A percentile compares a stretch with the other conserved stretches of the same genome.
phyloP scores from a whole-genome alignment of 306 rosid species.

The Prosopis cineraria region DNA sequence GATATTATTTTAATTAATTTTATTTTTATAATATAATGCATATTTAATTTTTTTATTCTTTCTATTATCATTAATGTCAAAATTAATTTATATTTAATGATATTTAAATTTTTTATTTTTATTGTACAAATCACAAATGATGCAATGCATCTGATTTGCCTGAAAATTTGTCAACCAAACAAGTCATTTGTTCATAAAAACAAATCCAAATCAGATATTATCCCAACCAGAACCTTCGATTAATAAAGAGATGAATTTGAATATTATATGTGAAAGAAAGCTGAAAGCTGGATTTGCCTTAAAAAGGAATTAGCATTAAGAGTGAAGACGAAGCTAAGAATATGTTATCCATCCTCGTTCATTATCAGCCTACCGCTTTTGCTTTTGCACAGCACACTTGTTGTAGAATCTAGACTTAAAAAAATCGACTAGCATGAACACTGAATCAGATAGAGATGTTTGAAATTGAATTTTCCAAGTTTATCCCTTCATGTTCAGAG shows the following conservation, averaged over 20 bases:
- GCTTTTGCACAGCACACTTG: neutral
- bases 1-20: too few species aligned
- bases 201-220: neutral
- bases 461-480: neutral
- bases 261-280: neutral
- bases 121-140: too few species aligned
- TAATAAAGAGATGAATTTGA: neutral
- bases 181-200: neutral
- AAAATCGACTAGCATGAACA: neutral
- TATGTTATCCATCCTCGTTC: neutral
- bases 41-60: too few species aligned
- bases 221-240: neutral
- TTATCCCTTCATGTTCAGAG: neutral
- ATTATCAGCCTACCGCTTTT: neutral
- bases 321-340: conserved; percentile 31
- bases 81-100: too few species aligned
- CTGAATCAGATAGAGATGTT: neutral
- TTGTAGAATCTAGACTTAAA: neutral
- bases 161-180: too few species aligned
- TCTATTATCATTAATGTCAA: too few species aligned
- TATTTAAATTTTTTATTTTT: too few species aligned
- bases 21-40: too few species aligned
- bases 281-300: neutral
- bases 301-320: neutral
- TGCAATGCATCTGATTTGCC: too few species aligned